These are phyloP conservation scores for Fusarium humuli DNA, from an alignment of 2,329 filamentous ascomycete genomes.

Conservation along the genomic window DNA sequence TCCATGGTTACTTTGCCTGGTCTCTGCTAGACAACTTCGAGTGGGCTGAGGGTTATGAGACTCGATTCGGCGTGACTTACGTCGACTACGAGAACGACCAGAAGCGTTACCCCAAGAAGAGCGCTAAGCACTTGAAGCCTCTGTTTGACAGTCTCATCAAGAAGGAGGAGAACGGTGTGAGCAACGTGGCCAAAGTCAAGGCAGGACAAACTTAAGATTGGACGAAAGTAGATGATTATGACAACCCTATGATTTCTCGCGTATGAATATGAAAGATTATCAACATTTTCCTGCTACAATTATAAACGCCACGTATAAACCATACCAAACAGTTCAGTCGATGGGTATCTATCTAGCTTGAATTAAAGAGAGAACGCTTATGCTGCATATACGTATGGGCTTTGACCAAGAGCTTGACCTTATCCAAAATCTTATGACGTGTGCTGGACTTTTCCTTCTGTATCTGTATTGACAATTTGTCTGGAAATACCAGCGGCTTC, in stretches of 20 bases:
- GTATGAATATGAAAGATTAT: slow-evolving; percentile 6
- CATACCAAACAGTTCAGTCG: background rate
- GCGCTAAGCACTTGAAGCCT: slow-evolving; percentile 75
- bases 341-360: background rate
- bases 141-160: slow-evolving; percentile 78
- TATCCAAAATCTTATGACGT: background rate
- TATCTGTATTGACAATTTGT: background rate
- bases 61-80: slow-evolving; percentile 84
- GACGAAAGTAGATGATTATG: slow-evolving; percentile 9
- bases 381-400: background rate
- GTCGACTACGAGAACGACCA: slow-evolving; percentile 86
- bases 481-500: background rate
- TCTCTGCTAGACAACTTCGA: slow-evolving; percentile 92
- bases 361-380: background rate
- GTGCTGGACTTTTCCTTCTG: slow-evolving; percentile 7
- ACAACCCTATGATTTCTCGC: slow-evolving; percentile 1
- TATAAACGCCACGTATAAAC: background rate
- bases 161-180: slow-evolving; percentile 58
- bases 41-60: slow-evolving; percentile 92
- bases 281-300: background rate
- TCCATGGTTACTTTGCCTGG: slow-evolving; percentile 86
- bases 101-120: slow-evolving; percentile 86
- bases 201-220: slow-evolving; percentile 23
- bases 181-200: slow-evolving; percentile 21
- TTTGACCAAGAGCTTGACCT: background rate